Base-by-base conservation (phyloP, 1,284 basidiomycete genomes). In the Malassezia pachydermatis region DNA sequence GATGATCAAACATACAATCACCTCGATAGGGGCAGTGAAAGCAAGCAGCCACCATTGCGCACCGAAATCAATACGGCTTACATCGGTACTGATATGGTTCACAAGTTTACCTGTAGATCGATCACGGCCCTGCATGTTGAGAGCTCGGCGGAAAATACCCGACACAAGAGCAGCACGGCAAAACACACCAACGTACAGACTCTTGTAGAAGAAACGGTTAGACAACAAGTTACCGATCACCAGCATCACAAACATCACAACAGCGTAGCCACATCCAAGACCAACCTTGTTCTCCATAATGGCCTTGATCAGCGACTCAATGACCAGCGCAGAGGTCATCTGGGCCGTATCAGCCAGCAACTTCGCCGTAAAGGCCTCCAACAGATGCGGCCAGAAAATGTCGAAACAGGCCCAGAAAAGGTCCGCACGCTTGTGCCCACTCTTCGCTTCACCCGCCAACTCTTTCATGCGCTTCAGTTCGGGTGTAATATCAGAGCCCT, bases 81-180 rank as follows among this genome's bases (percentile, higher is more conserved):
- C 81, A 72, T 95, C 90, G 0, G 88, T 90, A 4, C 86, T 88
- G 58, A 95, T 90, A 73, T 90, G 86, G 65, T 88, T 92, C 54
- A 92, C 82, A 33, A 90, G 78, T 65, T 83, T 83, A 30, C 88
- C 88, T 19, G 82, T 82, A 2, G 82, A 81, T n/a, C 89, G 80
- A 8, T 87, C 81, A 42, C 87, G 84, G 17, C 84, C 80, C 3
- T 84, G 84, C 39, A 95, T 77, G 30, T 76, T 78, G 27, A 94
- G 77, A 2, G 86, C 81, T 39, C 83, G 81, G 25, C 80, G 78
- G 73, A 90, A 96, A 47, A 95, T 84, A 8, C 84, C 83, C 0
- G 86, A 82, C 63, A 95, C 94, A 47, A 95, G 79, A 0, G 88
- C 88, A 3, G 83, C 82, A 37, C 89, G 82, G 4, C 86, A 69